phyloP scores from a whole-genome alignment of 768 basidiomycete genomes.

The Sporobolomyces pararoseus region DNA sequence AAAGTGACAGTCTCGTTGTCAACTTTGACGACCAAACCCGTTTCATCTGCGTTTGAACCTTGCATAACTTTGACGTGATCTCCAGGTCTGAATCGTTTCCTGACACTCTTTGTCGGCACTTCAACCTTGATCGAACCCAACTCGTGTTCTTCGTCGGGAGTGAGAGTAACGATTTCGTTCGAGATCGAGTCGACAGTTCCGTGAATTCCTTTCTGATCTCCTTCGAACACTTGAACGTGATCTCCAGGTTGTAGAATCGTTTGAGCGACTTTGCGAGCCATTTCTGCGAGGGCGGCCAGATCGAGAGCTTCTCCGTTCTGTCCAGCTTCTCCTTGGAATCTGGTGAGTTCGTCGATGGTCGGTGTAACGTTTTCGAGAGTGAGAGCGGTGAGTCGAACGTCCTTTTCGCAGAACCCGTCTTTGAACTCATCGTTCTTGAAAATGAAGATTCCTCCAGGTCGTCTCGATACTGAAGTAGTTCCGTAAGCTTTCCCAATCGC shows the following conservation, averaged over 20 bases:
- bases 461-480: slow-evolving; percentile 67
- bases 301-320: slow-evolving; percentile 64
- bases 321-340: slow-evolving; percentile 65
- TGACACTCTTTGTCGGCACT: slow-evolving; percentile 77
- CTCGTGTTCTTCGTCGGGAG: slow-evolving; percentile 61
- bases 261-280: slow-evolving; percentile 83
- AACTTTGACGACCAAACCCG: slow-evolving; percentile 89
- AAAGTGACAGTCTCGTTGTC: slow-evolving; percentile 89
- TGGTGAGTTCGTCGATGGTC: slow-evolving; percentile 91
- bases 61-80: slow-evolving; percentile 99
- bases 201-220: slow-evolving; percentile 87
- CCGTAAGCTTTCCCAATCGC: slow-evolving; percentile 84
- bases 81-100: slow-evolving; percentile 92
- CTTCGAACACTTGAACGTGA: slow-evolving; percentile 94
- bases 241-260: slow-evolving; percentile 95
- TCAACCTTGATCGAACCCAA: slow-evolving; percentile 59
- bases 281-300: slow-evolving; percentile 84
- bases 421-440: slow-evolving; percentile 92
- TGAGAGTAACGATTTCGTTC: slow-evolving; percentile 77
- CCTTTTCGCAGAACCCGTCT: slow-evolving; percentile 94
- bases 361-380: slow-evolving; percentile 86
- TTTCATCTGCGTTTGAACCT: slow-evolving; percentile 89
- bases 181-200: slow-evolving; percentile 87
- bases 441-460: slow-evolving; percentile 61
- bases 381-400: slow-evolving; percentile 75